Base-by-base conservation (phyloP, 1,139 yeast species). In the Kurtzmaniella quercitrusa region DNA sequence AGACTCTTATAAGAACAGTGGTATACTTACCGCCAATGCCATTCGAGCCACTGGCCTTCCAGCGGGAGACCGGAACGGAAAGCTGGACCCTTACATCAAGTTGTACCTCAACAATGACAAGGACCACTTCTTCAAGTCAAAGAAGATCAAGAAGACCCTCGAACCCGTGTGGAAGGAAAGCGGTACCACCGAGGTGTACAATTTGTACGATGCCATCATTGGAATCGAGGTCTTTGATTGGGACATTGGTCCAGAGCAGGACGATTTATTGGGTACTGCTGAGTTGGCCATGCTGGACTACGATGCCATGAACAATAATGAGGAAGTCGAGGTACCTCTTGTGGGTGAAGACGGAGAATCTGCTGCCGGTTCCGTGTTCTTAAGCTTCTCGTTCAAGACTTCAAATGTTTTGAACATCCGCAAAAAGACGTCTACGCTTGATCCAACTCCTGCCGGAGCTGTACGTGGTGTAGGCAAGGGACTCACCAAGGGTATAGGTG, bases 211-310 rank as follows among this genome's bases (percentile, higher is more conserved):
- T 57, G 79, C 89, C 11, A 62, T 65, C 3, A 63, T 91, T 46
- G 68, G 68, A 47, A 71, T 87, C 41, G 77, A 73, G 45, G 80
- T 87, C 27, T 75, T 62, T 55, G 98, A 93, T 60, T 91, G 97
- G 96, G 98, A 93, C 65, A 79, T 91, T 52, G 96, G 96, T 50
- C 81, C 86, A 24, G 88, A 82, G 50, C 80, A 77, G 49, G 94
- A 93, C 62, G 98, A 93, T 62, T 71, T 75, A 48, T 72, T 93
- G 46, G 96, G 98, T 45, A 67, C 67, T 31, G 89, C 83, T n/a
- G 55, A 58, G 23, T 60, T 90, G 46, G 75, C 79, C 15, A 66
- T 93, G 49, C 63, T 77, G 0, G 79, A 81, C 11, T 70, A 93
- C 37, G 82, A 83, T 53, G 78, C 83, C 11, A 68, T 75, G 27